Percentiles rank a stretch among this genome's conserved stretches.
phyloP scores from a whole-genome alignment of 1,284 basidiomycete genomes.

The Schizopora paradoxa region DNA sequence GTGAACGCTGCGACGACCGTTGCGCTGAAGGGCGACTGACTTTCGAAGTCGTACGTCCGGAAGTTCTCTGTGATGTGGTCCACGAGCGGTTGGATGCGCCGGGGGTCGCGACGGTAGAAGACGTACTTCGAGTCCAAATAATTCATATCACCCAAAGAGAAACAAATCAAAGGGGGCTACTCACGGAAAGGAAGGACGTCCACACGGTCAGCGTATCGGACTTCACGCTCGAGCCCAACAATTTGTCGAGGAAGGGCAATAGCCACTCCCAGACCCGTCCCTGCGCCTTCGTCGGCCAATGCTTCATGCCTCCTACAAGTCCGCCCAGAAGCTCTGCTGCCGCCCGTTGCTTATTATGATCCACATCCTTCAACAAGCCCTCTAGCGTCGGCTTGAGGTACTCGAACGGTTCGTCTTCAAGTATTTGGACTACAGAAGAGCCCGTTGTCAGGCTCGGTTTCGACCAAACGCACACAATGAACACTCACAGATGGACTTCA shows the following conservation, averaged over 20 bases:
- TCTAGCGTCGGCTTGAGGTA: constrained; percentile 50
- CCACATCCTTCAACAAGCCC: constrained; percentile 48
- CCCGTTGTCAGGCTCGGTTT: constrained; percentile 5
- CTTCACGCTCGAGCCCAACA: constrained; percentile 63
- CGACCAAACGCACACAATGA: constrained; percentile 4
- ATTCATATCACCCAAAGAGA: not conserved
- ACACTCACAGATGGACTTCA: constrained; percentile 66
- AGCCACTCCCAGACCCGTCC: constrained; percentile 80
- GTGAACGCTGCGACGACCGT: constrained; percentile 58
- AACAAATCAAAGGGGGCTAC: constrained; percentile 6
- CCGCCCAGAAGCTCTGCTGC: constrained; percentile 85
- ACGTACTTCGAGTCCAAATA: constrained; percentile 45
- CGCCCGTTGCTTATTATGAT: constrained; percentile 83
- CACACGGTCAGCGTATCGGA: constrained; percentile 63
- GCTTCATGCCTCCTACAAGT: constrained; percentile 80
- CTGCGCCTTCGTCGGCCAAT: constrained; percentile 79
- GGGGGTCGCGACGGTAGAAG: constrained; percentile 78
- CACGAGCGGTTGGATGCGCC: constrained; percentile 75
- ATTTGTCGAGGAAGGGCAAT: constrained; percentile 57
- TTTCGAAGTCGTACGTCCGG: constrained; percentile 61
- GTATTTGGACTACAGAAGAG: constrained; percentile 50
- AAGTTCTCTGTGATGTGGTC: constrained; percentile 67
- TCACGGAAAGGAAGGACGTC: constrained; percentile 65
- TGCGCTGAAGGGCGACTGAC: constrained; percentile 71
- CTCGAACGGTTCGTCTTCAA: constrained; percentile 61